Percentiles rank a stretch among this genome's conserved stretches.
These are phyloP conservation scores for Drechslerella dactyloides DNA, from an alignment of 2,329 filamentous ascomycete species.

Conservation along the genomic window DNA sequence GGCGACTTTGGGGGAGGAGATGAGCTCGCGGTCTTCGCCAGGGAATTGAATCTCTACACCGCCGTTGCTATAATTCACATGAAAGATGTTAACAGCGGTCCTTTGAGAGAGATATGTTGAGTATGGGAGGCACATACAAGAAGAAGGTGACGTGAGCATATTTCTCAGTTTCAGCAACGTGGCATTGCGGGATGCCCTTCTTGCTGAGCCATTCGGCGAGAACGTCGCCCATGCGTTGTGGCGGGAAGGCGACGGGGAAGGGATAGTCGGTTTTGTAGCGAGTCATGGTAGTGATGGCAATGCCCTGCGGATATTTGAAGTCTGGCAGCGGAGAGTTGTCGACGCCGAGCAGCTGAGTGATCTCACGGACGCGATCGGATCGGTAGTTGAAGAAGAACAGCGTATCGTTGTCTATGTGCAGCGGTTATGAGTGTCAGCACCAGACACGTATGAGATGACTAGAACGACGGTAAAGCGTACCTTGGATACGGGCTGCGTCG, in stretches of 20 bases:
- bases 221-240: slow-evolving; percentile 97
- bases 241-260: slow-evolving; percentile 89
- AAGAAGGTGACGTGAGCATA: slow-evolving; percentile 96
- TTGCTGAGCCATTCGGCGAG: slow-evolving; percentile 94
- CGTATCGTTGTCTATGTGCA: slow-evolving; percentile 76
- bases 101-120: slow-evolving; percentile 6
- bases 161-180: slow-evolving; percentile 98
- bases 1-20: slow-evolving; percentile 90
- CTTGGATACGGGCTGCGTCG: slow-evolving; percentile 82
- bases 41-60: slow-evolving; percentile 96
- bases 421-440: slow-evolving; percentile 17
- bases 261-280: slow-evolving; percentile 96
- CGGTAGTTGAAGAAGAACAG: slow-evolving; percentile 99
- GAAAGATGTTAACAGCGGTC: neutral
- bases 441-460: neutral
- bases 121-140: slow-evolving; percentile 29
- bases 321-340: slow-evolving; percentile 89
- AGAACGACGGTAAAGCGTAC: slow-evolving; percentile 63
- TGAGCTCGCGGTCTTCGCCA: slow-evolving; percentile 89
- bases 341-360: slow-evolving; percentile 90
- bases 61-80: slow-evolving; percentile 83
- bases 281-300: slow-evolving; percentile 91
- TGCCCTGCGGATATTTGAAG: slow-evolving; percentile 92
- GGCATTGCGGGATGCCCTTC: slow-evolving; percentile 87
- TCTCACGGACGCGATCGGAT: slow-evolving; percentile 93